Evolutionary conservation across 2,329 filamentous ascomycete genomes (phyloP).

Genomic region (Colletotrichum sp.): DNA sequence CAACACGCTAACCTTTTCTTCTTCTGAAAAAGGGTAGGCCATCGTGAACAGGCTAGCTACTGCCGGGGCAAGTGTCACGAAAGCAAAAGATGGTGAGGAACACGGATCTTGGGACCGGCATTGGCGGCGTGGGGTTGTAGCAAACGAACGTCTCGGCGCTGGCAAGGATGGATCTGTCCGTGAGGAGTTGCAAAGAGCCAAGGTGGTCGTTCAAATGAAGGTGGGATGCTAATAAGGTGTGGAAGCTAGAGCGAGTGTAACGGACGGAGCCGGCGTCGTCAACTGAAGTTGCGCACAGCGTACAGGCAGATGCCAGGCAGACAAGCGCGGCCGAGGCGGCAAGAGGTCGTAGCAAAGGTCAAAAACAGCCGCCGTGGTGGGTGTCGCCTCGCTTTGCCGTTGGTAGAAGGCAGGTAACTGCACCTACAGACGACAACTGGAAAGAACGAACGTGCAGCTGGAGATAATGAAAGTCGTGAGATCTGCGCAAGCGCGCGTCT

Average conservation of each 20-base stretch:
- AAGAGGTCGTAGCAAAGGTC: neutral
- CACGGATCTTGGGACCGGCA: conserved; percentile 11
- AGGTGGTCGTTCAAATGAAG: conserved; percentile 1
- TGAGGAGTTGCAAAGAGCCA: neutral
- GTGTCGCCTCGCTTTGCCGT: neutral
- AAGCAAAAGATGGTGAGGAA: neutral
- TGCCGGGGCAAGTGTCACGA: neutral
- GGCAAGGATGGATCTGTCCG: neutral
- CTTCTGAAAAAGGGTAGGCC: conserved; percentile 47
- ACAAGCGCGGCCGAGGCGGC: neutral
- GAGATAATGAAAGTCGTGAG: neutral
- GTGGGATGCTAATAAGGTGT: neutral
- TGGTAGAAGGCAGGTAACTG: neutral
- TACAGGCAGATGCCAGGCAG: neutral
- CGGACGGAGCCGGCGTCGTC: conserved; percentile 2
- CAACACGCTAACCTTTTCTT: conserved; percentile 52
- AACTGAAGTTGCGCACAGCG: neutral
- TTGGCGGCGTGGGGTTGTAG: conserved; percentile 10
- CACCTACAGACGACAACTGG: neutral
- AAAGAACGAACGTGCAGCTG: neutral
- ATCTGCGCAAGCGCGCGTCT: conserved; percentile 21
- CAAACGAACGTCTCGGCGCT: conserved; percentile 10
- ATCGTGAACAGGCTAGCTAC: conserved; percentile 15
- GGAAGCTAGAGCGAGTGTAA: neutral
- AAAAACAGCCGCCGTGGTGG: neutral